Conservation (phyloP, 2,329 filamentous ascomycete species). For the Elsinoe australis region DNA sequence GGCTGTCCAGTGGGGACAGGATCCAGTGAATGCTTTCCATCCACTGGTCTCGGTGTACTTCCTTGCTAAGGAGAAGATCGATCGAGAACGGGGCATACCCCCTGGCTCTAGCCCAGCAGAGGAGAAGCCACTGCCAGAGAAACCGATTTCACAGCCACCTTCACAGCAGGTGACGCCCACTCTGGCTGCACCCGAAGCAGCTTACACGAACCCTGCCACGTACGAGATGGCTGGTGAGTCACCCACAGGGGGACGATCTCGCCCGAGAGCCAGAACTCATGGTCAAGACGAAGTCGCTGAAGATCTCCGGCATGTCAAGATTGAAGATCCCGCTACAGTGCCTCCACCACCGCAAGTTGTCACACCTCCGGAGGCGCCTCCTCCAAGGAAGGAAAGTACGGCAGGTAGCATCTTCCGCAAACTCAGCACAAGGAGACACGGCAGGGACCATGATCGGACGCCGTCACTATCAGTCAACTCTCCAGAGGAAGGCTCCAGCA, state of each 20-base stretch:
- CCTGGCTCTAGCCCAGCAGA: slow-evolving; percentile 49
- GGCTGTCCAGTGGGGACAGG: slow-evolving; percentile 69
- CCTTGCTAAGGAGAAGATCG: slow-evolving; percentile 88
- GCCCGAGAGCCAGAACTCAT: slow-evolving; percentile 83
- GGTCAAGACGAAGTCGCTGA: slow-evolving; percentile 87
- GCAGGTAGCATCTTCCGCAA: slow-evolving; percentile 76
- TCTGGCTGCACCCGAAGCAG: slow-evolving; percentile 71
- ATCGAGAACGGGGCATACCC: slow-evolving; percentile 61
- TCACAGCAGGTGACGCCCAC: slow-evolving; percentile 53
- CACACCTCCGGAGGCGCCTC: slow-evolving; percentile 37
- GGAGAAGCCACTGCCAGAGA: slow-evolving; percentile 42
- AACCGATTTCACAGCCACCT: slow-evolving; percentile 7
- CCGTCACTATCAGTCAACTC: slow-evolving; percentile 76
- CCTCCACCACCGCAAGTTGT: slow-evolving; percentile 36
- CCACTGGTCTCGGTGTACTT: slow-evolving; percentile 92
- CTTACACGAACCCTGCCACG: slow-evolving; percentile 74
- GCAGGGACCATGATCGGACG: slow-evolving; percentile 54
- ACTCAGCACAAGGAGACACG: slow-evolving; percentile 79
- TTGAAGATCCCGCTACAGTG: slow-evolving; percentile 49
- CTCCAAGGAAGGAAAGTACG: slow-evolving; percentile 75
- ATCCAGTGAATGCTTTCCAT: slow-evolving; percentile 88
- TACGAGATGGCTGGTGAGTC: slow-evolving; percentile 89
- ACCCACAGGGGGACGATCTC: slow-evolving; percentile 71
- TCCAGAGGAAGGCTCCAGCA: slow-evolving; percentile 56
- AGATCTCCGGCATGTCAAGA: slow-evolving; percentile 58